A percentile compares a stretch with the other conserved stretches of the same genome.
These are phyloP conservation scores for Camelina laxa DNA, from an alignment of 345 rosid species.

Conservation along the genomic window DNA sequence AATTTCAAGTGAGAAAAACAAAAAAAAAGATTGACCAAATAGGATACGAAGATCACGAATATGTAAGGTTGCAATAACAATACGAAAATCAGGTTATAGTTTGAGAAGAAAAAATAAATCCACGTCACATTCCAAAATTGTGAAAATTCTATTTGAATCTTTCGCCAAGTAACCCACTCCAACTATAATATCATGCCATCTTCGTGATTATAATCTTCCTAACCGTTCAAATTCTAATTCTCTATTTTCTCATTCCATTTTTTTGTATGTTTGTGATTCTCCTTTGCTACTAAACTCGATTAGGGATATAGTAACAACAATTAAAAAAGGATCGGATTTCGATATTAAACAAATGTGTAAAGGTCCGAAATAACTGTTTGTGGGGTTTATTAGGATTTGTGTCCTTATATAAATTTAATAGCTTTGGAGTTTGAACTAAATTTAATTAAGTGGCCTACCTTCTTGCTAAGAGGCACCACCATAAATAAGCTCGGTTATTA, in stretches of 20 bases:
- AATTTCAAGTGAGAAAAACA: neutral
- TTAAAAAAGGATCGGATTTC: neutral
- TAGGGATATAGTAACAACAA: neutral
- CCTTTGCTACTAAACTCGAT: neutral
- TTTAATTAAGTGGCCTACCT: conserved; percentile 16
- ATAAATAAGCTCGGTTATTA: conserved; percentile 23
- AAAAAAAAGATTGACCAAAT: neutral
- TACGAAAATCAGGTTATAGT: neutral
- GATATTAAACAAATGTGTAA: neutral
- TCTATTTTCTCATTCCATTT: neutral
- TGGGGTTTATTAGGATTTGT: conserved; percentile 40
- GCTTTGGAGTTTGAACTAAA: conserved; percentile 39
- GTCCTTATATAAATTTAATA: conserved; percentile 13
- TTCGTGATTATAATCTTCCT: conserved; percentile 39
- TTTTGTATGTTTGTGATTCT: neutral
- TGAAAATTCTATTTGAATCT: conserved; percentile 39
- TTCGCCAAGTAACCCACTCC: conserved; percentile 45
- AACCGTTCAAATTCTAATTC: conserved; percentile 33
- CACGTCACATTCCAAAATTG: conserved; percentile 37
- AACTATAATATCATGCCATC: conserved; percentile 48
- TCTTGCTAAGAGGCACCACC: neutral
- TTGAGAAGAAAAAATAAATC: conserved; percentile 6
- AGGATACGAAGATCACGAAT: neutral
- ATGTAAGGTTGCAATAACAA: conserved; percentile 23
- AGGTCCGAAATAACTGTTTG: conserved; percentile 34